Evolutionary conservation across 371 early-diverging fungal species (phyloP), one percentile per base, ranked within the genome.

Genomic region (Dichotomocladium elegans): DNA sequence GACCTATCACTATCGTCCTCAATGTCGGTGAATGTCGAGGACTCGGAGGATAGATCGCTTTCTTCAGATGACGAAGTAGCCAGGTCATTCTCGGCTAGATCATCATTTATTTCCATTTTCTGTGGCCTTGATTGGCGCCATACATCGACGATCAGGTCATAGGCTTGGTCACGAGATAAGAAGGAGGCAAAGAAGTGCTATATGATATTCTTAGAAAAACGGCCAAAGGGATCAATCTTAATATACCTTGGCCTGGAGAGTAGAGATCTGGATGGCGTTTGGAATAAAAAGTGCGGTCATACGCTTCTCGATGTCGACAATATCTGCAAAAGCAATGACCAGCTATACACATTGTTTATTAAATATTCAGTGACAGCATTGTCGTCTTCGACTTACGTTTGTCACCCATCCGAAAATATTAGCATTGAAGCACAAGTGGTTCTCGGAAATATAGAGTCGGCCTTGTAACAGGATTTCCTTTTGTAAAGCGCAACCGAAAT

Each of bases 341-440:
- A 95, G 60, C 86, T 89, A 50, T 15, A 22, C n/a, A 47, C 35
- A 8, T 15, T 9, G 42, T 4, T 43, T 43, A 43, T 19, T 4
- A 27, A 9, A 1, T 3, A 41, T 37, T 30, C 14, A 17, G 15
- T 19, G 37, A 19, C 24, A 34, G 21, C 8, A 42, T 17, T 41
- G 5, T 29, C 24, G 24, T 27, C 3, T 21, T 21, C 7, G 9
- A 37, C 37, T 63, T 79, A 90, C 86, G 57, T 88, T 88, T 21
- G 91, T 95, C 29, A 96, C 85, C 88, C 94, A 96, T n/a, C 98
- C 95, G 68, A 96, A 90, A 49, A 96, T 95, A 62, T 93, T 95
- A 51, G 96, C 91, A 62, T 96, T 85, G 63, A 97, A 97, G 67
- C 94, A 93, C 4, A 96, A 64, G 47, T 89, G 82, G 64, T 85